phyloP scores from a whole-genome alignment of 108 stramenopile species.

The Phaeodactylum tricornutum region DNA sequence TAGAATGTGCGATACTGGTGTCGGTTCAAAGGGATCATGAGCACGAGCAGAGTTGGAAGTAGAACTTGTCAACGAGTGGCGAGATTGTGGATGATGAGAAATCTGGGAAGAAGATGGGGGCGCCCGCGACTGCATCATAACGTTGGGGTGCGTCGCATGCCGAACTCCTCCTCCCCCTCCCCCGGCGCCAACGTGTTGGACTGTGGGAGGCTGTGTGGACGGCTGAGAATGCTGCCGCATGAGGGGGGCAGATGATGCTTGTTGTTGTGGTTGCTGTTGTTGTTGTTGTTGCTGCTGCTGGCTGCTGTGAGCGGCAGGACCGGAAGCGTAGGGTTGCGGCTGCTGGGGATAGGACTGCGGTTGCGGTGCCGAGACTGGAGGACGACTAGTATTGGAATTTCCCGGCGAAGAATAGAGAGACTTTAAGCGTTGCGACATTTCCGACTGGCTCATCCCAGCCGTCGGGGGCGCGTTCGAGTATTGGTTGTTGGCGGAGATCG shows the following conservation, averaged over 20 bases:
- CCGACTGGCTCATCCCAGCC: slow-evolving; percentile 5
- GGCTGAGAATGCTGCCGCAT: too few species aligned
- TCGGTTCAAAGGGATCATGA: background rate
- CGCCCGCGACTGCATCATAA: too few species aligned
- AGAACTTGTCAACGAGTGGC: slow-evolving; percentile 11
- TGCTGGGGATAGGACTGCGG: background rate
- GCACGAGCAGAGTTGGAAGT: slow-evolving; percentile 8
- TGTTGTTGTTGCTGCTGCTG: slow-evolving; percentile 16
- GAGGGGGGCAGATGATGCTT: too few species aligned
- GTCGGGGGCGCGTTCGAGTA: background rate
- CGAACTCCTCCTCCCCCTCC: too few species aligned
- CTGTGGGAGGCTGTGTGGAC: too few species aligned
- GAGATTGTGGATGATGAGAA: slow-evolving; percentile 1
- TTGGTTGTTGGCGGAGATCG: background rate
- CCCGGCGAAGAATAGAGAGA: slow-evolving; percentile 10
- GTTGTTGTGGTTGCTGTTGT: slow-evolving; percentile 6
- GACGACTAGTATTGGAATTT: slow-evolving; percentile 1
- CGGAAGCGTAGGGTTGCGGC: slow-evolving; percentile 2
- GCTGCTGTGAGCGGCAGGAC: background rate
- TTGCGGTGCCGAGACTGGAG: slow-evolving; percentile 3
- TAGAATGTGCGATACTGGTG: slow-evolving; percentile 7
- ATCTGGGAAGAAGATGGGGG: too few species aligned
- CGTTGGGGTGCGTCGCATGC: too few species aligned
- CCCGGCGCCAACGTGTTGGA: too few species aligned
- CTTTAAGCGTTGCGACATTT: slow-evolving; percentile 6